A percentile compares a stretch with the other conserved stretches of the same genome.
phyloP scores from a whole-genome alignment of 2,329 filamentous ascomycete genomes.

The Talaromyces piceae region DNA sequence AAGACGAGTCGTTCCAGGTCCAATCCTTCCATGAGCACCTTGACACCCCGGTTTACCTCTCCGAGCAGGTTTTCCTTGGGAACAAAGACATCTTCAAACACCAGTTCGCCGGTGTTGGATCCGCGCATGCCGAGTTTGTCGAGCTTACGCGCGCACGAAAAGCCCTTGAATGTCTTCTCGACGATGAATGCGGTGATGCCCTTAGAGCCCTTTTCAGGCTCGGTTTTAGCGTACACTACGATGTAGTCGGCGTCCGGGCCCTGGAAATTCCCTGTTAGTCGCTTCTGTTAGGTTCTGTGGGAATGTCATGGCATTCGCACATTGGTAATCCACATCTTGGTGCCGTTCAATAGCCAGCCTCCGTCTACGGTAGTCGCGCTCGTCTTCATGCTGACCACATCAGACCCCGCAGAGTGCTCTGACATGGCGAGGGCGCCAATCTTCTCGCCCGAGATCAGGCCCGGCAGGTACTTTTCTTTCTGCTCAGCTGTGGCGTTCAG shows the following conservation, averaged over 20 bases:
- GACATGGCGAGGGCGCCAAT: conserved; percentile 92
- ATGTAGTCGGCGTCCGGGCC: conserved; percentile 86
- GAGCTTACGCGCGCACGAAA: conserved; percentile 80
- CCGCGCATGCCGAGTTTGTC: conserved; percentile 99
- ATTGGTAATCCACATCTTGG: conserved; percentile 99
- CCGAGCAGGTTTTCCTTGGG: conserved; percentile 76
- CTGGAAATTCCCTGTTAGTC: conserved; percentile 14
- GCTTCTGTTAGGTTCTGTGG: no score
- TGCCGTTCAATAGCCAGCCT: conserved; percentile 77
- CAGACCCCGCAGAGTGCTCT: conserved; percentile 81
- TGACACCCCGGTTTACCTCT: conserved; percentile 69
- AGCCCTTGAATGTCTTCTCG: conserved; percentile 61
- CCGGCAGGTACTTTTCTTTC: conserved; percentile 73
- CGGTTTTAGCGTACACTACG: conserved; percentile 95
- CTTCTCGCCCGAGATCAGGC: conserved; percentile 68
- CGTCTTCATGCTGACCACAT: conserved; percentile 94
- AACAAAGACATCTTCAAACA: conserved; percentile 87
- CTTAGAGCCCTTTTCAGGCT: conserved; percentile 69
- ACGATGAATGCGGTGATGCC: conserved; percentile 95
- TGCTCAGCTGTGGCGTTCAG: conserved; percentile 76
- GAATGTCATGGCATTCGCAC: no score
- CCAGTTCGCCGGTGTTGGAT: conserved; percentile 88
- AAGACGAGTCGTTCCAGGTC: conserved; percentile 91
- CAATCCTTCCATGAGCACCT: conserved; percentile 90
- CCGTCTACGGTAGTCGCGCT: conserved; percentile 73